A percentile compares a stretch with the other conserved stretches of the same genome.
phyloP scores from a whole-genome alignment of 1,139 yeast species.

The Arxiozyma slooffiae region DNA sequence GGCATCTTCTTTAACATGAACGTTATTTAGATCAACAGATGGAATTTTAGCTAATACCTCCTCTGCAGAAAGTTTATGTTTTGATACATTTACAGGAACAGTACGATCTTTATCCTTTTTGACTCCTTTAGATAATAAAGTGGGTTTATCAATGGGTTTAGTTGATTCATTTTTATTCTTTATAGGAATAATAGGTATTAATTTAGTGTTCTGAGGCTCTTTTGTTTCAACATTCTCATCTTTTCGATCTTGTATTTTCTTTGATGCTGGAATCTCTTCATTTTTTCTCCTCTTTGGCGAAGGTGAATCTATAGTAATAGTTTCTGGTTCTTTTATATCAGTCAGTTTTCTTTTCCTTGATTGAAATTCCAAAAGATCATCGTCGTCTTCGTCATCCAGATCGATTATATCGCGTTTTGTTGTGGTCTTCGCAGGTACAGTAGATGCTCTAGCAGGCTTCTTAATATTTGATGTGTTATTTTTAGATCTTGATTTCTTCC shows the following conservation, averaged over 20 bases:
- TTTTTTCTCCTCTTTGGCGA: conserved; percentile 6
- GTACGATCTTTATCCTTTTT: neutral
- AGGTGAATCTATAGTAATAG: conserved; percentile 4
- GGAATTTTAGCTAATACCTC: conserved; percentile 27
- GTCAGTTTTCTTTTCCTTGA: neutral
- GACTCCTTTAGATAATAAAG: neutral
- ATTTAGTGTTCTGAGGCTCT: neutral
- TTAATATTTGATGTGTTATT: conserved; percentile 2
- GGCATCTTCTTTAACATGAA: conserved; percentile 27
- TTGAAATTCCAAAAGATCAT: conserved; percentile 7
- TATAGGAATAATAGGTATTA: neutral
- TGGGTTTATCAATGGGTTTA: neutral
- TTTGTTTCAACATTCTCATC: neutral
- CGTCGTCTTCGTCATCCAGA: conserved; percentile 18
- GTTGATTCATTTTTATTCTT: neutral
- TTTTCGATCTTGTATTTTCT: neutral
- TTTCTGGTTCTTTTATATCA: neutral
- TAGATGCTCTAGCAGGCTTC: conserved; percentile 3
- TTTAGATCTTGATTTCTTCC: conserved; percentile 9
- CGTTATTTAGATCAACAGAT: conserved; percentile 26
- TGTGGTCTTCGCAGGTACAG: neutral
- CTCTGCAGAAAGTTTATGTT: conserved; percentile 16
- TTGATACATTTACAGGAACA: neutral
- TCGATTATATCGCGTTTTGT: conserved; percentile 16
- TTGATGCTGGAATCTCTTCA: neutral